Percentiles rank a stretch among this genome's conserved stretches.
Conservation (phyloP, 2,329 filamentous ascomycete species). For the Talaromyces sp. region DNA sequence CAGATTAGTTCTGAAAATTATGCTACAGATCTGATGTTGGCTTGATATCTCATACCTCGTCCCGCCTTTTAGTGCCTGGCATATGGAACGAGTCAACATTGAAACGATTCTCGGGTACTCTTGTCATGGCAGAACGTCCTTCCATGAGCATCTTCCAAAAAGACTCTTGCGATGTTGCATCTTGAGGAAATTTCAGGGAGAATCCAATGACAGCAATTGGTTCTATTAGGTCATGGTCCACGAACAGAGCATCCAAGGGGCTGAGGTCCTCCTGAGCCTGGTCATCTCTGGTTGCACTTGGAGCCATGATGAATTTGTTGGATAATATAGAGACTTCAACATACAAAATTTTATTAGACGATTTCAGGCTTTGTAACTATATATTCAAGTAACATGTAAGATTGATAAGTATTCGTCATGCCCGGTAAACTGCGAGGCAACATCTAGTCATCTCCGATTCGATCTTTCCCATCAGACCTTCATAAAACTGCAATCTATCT, state of each 20-base stretch:
- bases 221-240: background rate
- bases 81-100: slow-evolving; percentile 4
- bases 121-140: slow-evolving; percentile 11
- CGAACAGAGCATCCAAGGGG: background rate
- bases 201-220: slow-evolving; percentile 19
- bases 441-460: background rate
- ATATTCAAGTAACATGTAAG: background rate
- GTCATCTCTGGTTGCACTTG: background rate
- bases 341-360: background rate
- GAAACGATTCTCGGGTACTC: slow-evolving; percentile 1
- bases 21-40: background rate
- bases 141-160: slow-evolving; percentile 20
- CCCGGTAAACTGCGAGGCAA: background rate
- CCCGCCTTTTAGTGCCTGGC: background rate
- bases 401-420: background rate
- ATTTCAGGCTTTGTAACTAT: background rate
- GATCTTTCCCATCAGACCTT: background rate
- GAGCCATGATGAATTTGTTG: background rate
- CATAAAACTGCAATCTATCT: background rate
- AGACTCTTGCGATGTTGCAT: slow-evolving; percentile 12
- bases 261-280: background rate
- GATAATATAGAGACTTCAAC: background rate
- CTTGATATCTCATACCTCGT: background rate
- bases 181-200: slow-evolving; percentile 18
- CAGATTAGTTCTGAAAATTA: background rate